Base-by-base conservation (phyloP, 2,329 filamentous ascomycete genomes). In the Sordariomycetes sp. region DNA sequence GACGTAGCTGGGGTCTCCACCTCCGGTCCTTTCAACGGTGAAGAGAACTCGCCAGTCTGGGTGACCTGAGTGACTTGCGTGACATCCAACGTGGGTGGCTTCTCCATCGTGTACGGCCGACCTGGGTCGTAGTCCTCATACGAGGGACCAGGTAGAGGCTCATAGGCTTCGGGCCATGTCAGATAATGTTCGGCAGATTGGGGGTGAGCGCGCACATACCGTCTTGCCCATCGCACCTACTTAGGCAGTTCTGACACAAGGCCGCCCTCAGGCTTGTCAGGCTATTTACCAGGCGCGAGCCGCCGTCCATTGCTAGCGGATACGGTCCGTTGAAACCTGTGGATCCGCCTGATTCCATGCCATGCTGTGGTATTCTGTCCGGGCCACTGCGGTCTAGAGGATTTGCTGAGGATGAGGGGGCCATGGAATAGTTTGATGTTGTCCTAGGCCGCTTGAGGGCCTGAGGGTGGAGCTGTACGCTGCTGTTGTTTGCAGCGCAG, bases 201-300 rank as follows among this genome's bases (percentile, higher is more conserved):
- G 45, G 2, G 22, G 45, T 2, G n/a, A 20, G 39, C 5, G 12
- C 8, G 28, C 32, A 53, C 69, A 55, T 65, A 73, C 70, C 66
- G 54, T 67, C 65, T n/a, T 62, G 54, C 12, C 65, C 63, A 57
- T 62, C 62, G 53, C 64, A 59, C 25, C 62, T 59, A 55, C 63
- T 61, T n/a, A 64, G 63, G 59, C 70, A 72, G 55, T 64, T 67
- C 24, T 66, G 64, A 56, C 68, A 72, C 32, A 53, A 13, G 17
- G 69, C 57, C 17, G 63, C 54, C 17, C 61, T 63, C 53, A 69
- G 56, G 56, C 66, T 64, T 22, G 63, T 64, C 58, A 73, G 61
- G 34, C 67, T 58, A 61, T 59, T 58, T 15, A 52, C 52, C 54
- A 58, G 34, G 17, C 56, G 52, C 10, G 56, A 54, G 10, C 22